These are phyloP conservation scores for Jatropha multifida DNA, from an alignment of 441 rosid species.

Conservation along the genomic window DNA sequence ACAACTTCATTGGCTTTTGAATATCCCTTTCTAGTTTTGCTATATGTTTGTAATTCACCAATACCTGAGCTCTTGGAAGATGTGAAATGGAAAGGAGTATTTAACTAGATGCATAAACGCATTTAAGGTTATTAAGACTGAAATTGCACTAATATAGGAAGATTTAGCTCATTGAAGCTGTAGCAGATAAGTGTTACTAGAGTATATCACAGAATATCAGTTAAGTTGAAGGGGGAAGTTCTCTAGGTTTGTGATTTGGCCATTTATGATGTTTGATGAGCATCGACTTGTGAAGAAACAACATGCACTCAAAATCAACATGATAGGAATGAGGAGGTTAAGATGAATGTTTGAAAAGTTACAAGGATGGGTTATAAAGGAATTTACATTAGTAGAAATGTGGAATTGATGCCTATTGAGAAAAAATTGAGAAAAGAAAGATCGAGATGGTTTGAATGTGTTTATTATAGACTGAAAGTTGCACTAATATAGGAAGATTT, in stretches of 20 bases:
- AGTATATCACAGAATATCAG: too few species aligned
- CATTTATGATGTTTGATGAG: background rate
- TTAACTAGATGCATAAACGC: too few species aligned
- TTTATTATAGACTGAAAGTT: too few species aligned
- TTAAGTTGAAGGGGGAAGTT: too few species aligned
- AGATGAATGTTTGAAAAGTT: background rate
- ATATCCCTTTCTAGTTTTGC: too few species aligned
- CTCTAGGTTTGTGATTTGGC: too few species aligned
- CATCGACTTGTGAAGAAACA: background rate
- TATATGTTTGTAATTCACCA: too few species aligned
- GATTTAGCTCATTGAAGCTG: background rate
- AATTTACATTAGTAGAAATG: background rate
- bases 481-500: background rate
- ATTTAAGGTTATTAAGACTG: too few species aligned
- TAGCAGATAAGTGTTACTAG: background rate
- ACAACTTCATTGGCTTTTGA: too few species aligned
- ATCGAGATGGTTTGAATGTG: background rate
- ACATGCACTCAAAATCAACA: background rate
- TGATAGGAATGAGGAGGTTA: background rate
- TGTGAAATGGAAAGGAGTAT: too few species aligned
- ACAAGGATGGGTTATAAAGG: background rate
- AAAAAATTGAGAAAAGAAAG: background rate
- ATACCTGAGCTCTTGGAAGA: too few species aligned
- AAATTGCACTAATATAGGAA: background rate
- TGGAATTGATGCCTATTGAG: too few species aligned